Conservation (phyloP, 495 filamentous ascomycete genomes). For the Penicilliopsis zonata region DNA sequence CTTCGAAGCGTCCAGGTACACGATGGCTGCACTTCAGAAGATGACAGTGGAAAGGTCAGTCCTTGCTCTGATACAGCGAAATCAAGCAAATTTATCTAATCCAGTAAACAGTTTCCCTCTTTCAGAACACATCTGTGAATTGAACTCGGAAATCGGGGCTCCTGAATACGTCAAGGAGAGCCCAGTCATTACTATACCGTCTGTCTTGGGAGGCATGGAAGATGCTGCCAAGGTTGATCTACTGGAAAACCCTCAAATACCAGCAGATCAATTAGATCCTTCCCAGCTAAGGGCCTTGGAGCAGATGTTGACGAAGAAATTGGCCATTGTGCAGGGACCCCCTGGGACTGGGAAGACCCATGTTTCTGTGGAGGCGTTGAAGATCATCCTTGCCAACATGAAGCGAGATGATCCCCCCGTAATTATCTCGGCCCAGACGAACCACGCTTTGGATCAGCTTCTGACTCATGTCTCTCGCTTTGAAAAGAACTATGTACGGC, state of each 20-base stretch:
- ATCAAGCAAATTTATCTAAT: constrained; percentile 5
- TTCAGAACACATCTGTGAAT: constrained; percentile 44
- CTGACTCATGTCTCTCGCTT: constrained; percentile 53
- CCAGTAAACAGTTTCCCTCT: constrained; percentile 45
- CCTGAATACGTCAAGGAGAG: constrained; percentile 38
- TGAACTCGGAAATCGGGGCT: constrained; percentile 30
- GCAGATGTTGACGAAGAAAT: constrained; percentile 55
- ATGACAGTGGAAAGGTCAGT: constrained; percentile 48
- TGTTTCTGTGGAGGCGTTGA: constrained; percentile 61
- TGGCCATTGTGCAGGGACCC: constrained; percentile 81
- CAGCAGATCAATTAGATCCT: constrained; percentile 45
- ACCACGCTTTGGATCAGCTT: constrained; percentile 86
- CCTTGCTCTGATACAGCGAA: neutral
- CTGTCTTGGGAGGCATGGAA: constrained; percentile 10
- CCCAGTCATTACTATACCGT: constrained; percentile 34
- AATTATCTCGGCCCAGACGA: constrained; percentile 75
- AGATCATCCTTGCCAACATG: constrained; percentile 53
- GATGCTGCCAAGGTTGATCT: constrained; percentile 27
- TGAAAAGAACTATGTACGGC: constrained; percentile 56
- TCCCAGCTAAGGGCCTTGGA: constrained; percentile 59
- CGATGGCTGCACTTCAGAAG: constrained; percentile 61
- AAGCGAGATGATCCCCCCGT: constrained; percentile 52
- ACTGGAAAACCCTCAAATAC: constrained; percentile 34
- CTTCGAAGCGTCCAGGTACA: constrained; percentile 63
- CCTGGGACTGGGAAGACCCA: constrained; percentile 87